phyloP scores from a whole-genome alignment of 139 green algal species.

The Tetradesmus lagerheimii region DNA sequence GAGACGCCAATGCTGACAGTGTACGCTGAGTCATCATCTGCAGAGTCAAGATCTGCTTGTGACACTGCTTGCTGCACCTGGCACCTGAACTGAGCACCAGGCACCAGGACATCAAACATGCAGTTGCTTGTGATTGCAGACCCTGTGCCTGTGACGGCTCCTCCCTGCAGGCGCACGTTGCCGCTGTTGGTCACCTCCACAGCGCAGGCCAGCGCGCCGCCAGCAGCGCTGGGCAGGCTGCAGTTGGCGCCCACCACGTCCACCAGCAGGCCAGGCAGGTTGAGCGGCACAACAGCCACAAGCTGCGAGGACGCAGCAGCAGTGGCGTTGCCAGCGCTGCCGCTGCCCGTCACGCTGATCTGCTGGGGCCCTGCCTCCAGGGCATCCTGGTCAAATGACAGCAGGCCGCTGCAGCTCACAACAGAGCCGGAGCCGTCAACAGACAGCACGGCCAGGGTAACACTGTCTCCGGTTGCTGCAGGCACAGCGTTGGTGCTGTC shows the following conservation, averaged over 20 bases:
- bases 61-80: not conserved
- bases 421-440: not conserved
- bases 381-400: not conserved
- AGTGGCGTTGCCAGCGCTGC: not conserved
- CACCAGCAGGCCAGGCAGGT: not conserved
- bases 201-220: not conserved
- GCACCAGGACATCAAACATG: not conserved
- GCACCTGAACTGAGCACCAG: not conserved
- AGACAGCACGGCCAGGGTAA: not conserved
- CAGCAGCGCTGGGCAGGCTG: not conserved
- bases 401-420: not conserved
- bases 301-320: not conserved
- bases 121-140: not conserved
- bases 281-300: not conserved
- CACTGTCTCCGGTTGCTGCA: not conserved
- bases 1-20: not conserved
- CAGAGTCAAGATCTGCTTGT: not conserved
- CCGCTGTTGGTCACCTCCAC: conserved; percentile 1
- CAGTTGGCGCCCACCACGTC: not conserved
- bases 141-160: not conserved
- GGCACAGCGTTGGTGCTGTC: no score
- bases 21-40: not conserved
- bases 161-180: conserved; percentile 15
- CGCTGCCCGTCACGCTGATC: not conserved
- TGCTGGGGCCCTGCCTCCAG: not conserved